Base-by-base conservation (phyloP, 176 grass and related monocot species). In the Themeda triandra region DNA sequence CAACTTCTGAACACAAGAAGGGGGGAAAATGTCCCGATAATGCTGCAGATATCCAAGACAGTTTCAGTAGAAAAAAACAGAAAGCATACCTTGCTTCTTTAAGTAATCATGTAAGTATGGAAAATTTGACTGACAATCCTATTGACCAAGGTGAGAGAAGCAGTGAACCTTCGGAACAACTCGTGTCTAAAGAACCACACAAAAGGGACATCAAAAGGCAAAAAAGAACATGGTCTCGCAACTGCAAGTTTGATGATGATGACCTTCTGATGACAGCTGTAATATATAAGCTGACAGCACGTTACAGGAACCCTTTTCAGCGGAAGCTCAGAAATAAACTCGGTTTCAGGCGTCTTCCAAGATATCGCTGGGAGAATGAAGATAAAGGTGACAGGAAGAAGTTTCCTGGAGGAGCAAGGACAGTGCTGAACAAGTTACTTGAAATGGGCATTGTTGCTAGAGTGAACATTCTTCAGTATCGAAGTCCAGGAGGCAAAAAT, bases 181-280 rank as follows among this genome's bases (percentile, higher is more conserved):
- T 69, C 4, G 14, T 32, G 32, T 65, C 63, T 36, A 74, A 83
- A 82, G 65, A 72, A 76, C 11, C 51, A 44, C 8, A 25, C n/a
- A 35, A 63, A 33, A 66, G 69, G 29, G 74, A 77, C 65, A 11
- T 56, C 27, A 84, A 71, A 78, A 78, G n/a, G 69, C 14, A 58
- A 89, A 91, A 71, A 59, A 63, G 44, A 71, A 31, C 44, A 71
- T 65, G 60, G 81, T 86, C 48, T 31, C 77, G 5, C 53, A 85
- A 54, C 64, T 87, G 78, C 69, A 78, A 46, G 32, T 89, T 92
- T 83, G 79, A 64, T 62, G 90, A 90, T 69, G 84, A 93, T 75
- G 92, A 95, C 86, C 86, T 93, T 84, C 80, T 95, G 41, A 88
- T 93, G 80, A 85, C 92, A 69, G 83, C 91, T 82, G 79, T 88